Conservation (phyloP, 2,329 filamentous ascomycete species). For the Juglanconis oblonga region DNA sequence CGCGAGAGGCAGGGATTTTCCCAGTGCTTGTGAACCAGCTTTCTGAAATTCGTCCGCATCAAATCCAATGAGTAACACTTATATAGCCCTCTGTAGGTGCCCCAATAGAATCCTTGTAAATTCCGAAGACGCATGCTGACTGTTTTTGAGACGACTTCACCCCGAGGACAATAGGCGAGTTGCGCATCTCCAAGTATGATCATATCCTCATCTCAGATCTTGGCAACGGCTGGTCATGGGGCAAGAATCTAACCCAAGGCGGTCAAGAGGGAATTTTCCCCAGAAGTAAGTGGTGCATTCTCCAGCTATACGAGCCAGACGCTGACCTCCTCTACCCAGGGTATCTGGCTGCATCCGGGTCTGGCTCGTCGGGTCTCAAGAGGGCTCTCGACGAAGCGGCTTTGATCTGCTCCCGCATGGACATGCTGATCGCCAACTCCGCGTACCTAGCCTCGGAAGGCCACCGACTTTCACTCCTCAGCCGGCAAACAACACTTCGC, state of each 20-base stretch:
- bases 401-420: neutral
- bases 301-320: neutral
- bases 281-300: neutral
- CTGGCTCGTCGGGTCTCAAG: neutral
- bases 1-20: neutral
- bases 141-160: neutral
- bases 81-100: conserved; percentile 1
- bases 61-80: neutral
- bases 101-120: neutral
- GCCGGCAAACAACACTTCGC: neutral
- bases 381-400: neutral
- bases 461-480: neutral
- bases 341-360: neutral
- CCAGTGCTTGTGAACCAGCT: neutral
- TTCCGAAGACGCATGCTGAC: neutral
- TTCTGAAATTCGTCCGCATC: neutral
- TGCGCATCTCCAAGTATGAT: neutral
- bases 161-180: neutral
- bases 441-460: neutral
- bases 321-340: neutral
- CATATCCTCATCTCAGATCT: conserved; percentile 2
- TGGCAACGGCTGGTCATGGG: conserved; percentile 7
- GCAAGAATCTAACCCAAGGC: conserved; percentile 2
- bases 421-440: conserved; percentile 3
- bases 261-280: conserved; percentile 3